Base-by-base conservation (phyloP, 2,329 filamentous ascomycete species). In the Microsporum audouinii region DNA sequence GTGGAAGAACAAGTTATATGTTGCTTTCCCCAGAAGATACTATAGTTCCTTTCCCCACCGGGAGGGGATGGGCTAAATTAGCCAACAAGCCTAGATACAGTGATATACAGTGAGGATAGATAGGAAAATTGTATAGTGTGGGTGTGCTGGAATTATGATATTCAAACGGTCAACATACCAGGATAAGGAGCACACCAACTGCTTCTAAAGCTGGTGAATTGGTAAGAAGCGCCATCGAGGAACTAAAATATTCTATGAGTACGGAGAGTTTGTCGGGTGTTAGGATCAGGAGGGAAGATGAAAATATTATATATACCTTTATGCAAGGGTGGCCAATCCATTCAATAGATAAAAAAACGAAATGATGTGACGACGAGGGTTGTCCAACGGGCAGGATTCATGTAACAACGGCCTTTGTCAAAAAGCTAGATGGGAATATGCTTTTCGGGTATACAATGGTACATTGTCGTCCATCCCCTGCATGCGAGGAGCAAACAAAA, bases 1-100 rank as follows among this genome's bases (percentile, higher is more conserved):
- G 34, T 69, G 68, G 33, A 70, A 65, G 56, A 58, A 67, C 14
- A 66, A 7, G 60, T 65, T 59, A 70, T 57, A 57, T 57, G 27
- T 17, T 17, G 34, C 55, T 57, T n/a, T 57, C 6, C 34, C 55
- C 33, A 57, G 23, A 33, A 41, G 23, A 29, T 39, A 57, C 55
- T 57, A 57, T 14, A 29, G 39, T n/a, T 29, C 33, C 8, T n/a
- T 27, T 29, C 55, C 55, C 55, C 31, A 53, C 49, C 49, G 29
- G 49, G 49, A 27, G 10, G 14, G 7, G 49, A 23, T 27, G n/a
- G 10, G 12, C 29, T 47, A 33, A 27, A 33, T 53, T 53, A 53
- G 49, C 49, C 8, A 34, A 8, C 49, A 34, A 49, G 45, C 23
- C n/a, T 49, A 17, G 17, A 6, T 7, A 17, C 8, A 23, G 8